Evolutionary conservation across 2,329 filamentous ascomycete species (phyloP).

Genomic region (Bertia moriformis): DNA sequence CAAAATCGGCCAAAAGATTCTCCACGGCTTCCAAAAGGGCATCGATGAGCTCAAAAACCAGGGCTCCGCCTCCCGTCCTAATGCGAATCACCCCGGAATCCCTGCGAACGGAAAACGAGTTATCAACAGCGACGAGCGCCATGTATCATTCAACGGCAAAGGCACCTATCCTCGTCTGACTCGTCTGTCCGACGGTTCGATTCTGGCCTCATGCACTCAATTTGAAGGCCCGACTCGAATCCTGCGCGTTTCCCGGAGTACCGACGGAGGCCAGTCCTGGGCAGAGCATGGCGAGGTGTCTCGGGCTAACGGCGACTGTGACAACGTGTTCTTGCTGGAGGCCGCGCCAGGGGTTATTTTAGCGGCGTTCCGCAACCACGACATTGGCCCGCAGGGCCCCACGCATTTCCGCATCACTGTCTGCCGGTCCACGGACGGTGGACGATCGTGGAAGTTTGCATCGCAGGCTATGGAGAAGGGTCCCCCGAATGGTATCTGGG

Average conservation of each 20-base stretch:
- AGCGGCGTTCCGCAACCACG: constrained; percentile 32
- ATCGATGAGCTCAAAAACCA: too few relatives aligned
- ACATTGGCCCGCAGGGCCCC: constrained; percentile 16
- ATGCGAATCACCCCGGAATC: not conserved
- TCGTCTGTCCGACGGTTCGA: constrained; percentile 24
- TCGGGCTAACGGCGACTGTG: constrained; percentile 24
- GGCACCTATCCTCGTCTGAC: constrained; percentile 32
- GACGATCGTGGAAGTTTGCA: constrained; percentile 23
- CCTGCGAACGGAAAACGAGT: constrained; percentile 9
- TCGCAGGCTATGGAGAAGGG: constrained; percentile 26
- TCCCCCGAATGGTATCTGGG: constrained; percentile 25
- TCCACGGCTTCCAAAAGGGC: too few relatives aligned
- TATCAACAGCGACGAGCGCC: constrained; percentile 16
- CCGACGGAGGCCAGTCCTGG: constrained; percentile 24
- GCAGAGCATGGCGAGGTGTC: constrained; percentile 23
- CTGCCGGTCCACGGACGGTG: constrained; percentile 27
- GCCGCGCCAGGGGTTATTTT: constrained; percentile 18
- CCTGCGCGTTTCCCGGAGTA: constrained; percentile 25
- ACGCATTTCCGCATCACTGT: constrained; percentile 32
- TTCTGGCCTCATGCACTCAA: constrained; percentile 28
- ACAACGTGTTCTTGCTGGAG: constrained; percentile 30
- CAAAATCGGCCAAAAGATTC: too few relatives aligned
- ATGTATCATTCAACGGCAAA: constrained; percentile 15
- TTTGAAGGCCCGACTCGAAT: constrained; percentile 19
- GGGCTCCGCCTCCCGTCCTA: too few relatives aligned